These are phyloP conservation scores for Chamaecrista fasciculata DNA, from an alignment of 306 rosid species.

Conservation along the genomic window DNA sequence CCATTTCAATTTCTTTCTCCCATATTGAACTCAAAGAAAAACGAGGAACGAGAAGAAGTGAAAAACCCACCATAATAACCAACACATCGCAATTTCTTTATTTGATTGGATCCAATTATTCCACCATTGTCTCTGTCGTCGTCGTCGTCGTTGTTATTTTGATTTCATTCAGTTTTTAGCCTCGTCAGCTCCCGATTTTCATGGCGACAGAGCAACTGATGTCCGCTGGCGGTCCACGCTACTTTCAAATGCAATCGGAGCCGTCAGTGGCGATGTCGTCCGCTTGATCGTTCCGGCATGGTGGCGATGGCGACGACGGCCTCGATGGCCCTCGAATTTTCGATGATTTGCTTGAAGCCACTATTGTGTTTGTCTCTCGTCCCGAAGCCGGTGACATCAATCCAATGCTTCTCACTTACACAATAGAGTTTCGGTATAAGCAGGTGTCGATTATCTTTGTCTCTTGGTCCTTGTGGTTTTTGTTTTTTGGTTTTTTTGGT, in stretches of 20 bases:
- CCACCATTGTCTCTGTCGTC: no score
- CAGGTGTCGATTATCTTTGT: conserved; percentile 38
- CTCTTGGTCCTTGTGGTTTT: background rate
- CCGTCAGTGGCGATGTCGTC: conserved; percentile 38
- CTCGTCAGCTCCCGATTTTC: background rate
- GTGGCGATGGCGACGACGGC: no score
- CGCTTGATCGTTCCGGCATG: conserved; percentile 35
- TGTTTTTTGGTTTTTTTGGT: background rate
- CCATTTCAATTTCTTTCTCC: no score
- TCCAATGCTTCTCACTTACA: conserved; percentile 68
- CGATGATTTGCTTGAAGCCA: conserved; percentile 65
- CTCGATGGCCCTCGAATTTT: conserved; percentile 47
- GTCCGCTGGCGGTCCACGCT: conserved; percentile 41
- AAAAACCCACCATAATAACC: no score
- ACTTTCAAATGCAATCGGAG: conserved; percentile 65
- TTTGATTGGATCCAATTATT: no score
- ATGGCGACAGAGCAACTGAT: conserved; percentile 70
- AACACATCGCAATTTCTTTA: no score
- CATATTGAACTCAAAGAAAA: no score
- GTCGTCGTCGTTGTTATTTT: background rate
- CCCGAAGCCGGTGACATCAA: conserved; percentile 71
- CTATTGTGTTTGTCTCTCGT: conserved; percentile 65
- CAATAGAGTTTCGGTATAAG: conserved; percentile 66
- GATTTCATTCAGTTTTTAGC: background rate
- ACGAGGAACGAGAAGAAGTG: no score